Percentiles rank a stretch among this genome's conserved stretches.
Evolutionary conservation across 768 basidiomycete genomes (phyloP).

Genomic region (Agrocybe pediades): DNA sequence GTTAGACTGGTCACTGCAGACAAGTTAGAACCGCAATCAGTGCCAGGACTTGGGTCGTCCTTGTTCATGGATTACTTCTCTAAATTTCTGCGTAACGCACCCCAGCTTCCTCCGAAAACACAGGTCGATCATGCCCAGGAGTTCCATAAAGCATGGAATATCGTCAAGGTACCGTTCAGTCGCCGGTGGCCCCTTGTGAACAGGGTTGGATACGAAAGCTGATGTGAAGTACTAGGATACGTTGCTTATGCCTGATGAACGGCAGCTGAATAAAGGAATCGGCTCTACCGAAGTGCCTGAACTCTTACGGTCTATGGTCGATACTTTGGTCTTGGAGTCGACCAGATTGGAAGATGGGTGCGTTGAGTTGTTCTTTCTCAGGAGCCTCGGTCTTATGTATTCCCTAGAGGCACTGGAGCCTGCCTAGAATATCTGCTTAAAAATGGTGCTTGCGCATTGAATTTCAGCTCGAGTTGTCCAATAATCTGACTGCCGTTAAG

Average conservation of each 20-base stretch:
- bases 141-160: conserved; percentile 76
- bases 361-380: conserved; percentile 28
- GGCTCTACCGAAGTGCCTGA: conserved; percentile 78
- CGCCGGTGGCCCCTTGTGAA: background rate
- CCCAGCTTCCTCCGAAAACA: conserved; percentile 47
- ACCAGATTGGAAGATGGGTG: conserved; percentile 87
- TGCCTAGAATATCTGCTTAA: conserved; percentile 92
- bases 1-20: too few relatives aligned
- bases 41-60: background rate
- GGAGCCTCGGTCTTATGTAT: conserved; percentile 7
- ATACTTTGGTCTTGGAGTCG: conserved; percentile 85
- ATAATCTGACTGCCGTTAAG: conserved; percentile 34
- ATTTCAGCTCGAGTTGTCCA: background rate
- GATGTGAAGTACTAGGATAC: conserved; percentile 55
- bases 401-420: conserved; percentile 73
- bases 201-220: background rate
- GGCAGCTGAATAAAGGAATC: conserved; percentile 83
- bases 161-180: conserved; percentile 57
- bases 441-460: conserved; percentile 60
- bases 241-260: conserved; percentile 85
- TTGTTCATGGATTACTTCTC: conserved; percentile 81
- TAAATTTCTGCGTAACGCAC: conserved; percentile 62
- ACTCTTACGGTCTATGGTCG: conserved; percentile 78
- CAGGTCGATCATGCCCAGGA: conserved; percentile 69
- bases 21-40: too few relatives aligned